A percentile compares a stretch with the other conserved stretches of the same genome.
Conservation (phyloP, 306 rosid species). For the Oemleria cerasiformis region DNA sequence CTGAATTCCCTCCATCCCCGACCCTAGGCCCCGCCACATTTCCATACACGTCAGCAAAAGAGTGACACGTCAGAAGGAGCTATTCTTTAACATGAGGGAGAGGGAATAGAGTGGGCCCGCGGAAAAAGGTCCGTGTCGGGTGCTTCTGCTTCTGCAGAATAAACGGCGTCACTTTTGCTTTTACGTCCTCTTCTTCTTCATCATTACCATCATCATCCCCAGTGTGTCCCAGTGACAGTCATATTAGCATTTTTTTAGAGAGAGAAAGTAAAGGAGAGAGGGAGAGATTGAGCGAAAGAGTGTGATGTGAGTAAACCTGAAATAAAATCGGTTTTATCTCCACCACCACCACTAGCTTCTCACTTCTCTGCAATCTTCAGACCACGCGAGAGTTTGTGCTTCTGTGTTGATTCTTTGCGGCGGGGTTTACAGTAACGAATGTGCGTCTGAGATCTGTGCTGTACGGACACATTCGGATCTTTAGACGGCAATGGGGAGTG, state of each 20-base stretch:
- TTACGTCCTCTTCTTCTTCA: constrained; percentile 33
- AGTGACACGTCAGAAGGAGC: neutral
- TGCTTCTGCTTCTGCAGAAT: constrained; percentile 31
- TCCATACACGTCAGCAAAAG: constrained; percentile 10
- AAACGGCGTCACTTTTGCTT: constrained; percentile 72
- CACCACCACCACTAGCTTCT: constrained; percentile 1
- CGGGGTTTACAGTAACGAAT: constrained; percentile 16
- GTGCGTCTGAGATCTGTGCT: constrained; percentile 34
- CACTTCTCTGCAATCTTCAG: neutral
- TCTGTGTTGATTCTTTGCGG: neutral
- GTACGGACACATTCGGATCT: neutral
- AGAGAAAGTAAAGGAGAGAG: constrained; percentile 10
- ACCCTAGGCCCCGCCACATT: neutral
- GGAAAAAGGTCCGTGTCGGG: constrained; percentile 50
- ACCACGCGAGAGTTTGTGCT: neutral
- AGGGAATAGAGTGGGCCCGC: constrained; percentile 36
- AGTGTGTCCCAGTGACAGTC: constrained; percentile 1
- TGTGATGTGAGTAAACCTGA: constrained; percentile 10
- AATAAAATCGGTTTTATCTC: neutral
- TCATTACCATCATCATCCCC: constrained; percentile 16
- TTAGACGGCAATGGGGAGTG: constrained; percentile 53
- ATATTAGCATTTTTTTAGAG: neutral
- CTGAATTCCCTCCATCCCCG: constrained; percentile 6
- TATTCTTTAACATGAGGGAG: too few relatives aligned
- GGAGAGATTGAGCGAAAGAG: constrained; percentile 9